Evolutionary conservation across 257 asterid genomes (phyloP).

Genomic region (Cinchona pubescens): DNA sequence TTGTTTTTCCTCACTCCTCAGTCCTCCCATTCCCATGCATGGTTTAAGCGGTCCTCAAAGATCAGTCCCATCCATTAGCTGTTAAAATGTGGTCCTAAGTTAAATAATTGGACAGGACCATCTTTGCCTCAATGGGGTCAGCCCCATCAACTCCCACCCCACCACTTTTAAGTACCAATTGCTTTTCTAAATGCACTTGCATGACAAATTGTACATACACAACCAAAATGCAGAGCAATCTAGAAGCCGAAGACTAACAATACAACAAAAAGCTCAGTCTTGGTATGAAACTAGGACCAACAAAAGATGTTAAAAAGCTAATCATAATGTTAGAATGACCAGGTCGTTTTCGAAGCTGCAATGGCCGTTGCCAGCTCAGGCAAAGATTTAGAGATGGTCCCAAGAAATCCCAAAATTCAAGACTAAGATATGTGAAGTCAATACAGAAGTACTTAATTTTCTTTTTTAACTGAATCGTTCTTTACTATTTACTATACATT

Average conservation of each 20-base stretch:
- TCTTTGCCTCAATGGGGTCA: neutral
- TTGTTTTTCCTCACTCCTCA: too few species aligned
- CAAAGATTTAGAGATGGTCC: constrained; percentile 14
- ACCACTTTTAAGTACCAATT: too few species aligned
- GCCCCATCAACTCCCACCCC: neutral
- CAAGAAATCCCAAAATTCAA: neutral
- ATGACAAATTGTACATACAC: neutral
- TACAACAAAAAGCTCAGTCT: neutral
- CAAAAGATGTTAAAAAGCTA: neutral
- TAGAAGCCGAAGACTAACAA: neutral
- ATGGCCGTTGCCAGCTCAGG: constrained; percentile 16
- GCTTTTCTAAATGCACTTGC: neutral
- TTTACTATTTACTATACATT: too few species aligned
- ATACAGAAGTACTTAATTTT: too few species aligned
- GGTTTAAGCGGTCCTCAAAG: neutral
- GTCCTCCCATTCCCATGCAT: neutral
- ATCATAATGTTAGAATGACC: neutral
- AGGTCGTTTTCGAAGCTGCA: constrained; percentile 15
- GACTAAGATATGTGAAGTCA: neutral
- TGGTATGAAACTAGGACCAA: constrained; percentile 1
- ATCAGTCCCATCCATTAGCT: constrained; percentile 18
- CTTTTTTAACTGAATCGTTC: too few species aligned
- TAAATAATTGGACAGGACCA: constrained; percentile 2
- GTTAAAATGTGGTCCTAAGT: constrained; percentile 11
- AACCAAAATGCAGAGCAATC: neutral